A percentile compares a stretch with the other conserved stretches of the same genome.
Conservation (phyloP, 495 filamentous ascomycete genomes). For the Xylaria grammica region DNA sequence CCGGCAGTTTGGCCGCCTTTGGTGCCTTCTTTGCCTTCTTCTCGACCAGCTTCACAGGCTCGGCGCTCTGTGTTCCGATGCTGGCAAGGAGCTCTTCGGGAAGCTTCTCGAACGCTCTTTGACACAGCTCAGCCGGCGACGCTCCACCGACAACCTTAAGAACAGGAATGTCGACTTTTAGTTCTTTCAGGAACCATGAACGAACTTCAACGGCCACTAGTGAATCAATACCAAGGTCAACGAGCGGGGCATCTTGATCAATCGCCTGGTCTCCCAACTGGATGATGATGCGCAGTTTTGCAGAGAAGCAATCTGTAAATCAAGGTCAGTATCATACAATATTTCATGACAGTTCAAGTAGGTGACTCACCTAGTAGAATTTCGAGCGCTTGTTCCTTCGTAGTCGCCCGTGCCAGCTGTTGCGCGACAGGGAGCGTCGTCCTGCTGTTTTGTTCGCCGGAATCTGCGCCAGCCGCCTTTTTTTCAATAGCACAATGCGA, state of each 20-base stretch:
- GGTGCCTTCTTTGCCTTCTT: not conserved
- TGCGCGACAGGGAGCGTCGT: not conserved
- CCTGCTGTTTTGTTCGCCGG: not conserved
- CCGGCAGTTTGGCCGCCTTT: not conserved
- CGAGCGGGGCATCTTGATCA: not conserved
- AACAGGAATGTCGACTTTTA: slow-evolving; percentile 50
- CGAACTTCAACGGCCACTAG: slow-evolving; percentile 49
- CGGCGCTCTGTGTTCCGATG: not conserved
- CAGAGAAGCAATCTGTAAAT: slow-evolving; percentile 1
- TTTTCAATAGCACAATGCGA: slow-evolving; percentile 13
- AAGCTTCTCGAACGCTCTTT: slow-evolving; percentile 5
- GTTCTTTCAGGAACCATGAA: slow-evolving; percentile 46
- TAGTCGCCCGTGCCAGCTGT: slow-evolving; percentile 14
- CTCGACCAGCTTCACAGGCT: not conserved
- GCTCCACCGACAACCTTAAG: slow-evolving; percentile 52
- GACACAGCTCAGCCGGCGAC: slow-evolving; percentile 32
- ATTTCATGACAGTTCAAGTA: not conserved
- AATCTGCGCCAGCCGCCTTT: not conserved
- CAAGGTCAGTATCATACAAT: not conserved
- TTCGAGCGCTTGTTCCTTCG: slow-evolving; percentile 12
- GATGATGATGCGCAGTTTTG: not conserved
- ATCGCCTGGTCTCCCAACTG: slow-evolving; percentile 8
- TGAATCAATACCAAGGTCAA: slow-evolving; percentile 47
- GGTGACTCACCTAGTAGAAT: slow-evolving; percentile 19
- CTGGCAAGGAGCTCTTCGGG: slow-evolving; percentile 31